These are phyloP conservation scores for Gynandropsis gynandra DNA, from an alignment of 345 rosid species.

Conservation along the genomic window DNA sequence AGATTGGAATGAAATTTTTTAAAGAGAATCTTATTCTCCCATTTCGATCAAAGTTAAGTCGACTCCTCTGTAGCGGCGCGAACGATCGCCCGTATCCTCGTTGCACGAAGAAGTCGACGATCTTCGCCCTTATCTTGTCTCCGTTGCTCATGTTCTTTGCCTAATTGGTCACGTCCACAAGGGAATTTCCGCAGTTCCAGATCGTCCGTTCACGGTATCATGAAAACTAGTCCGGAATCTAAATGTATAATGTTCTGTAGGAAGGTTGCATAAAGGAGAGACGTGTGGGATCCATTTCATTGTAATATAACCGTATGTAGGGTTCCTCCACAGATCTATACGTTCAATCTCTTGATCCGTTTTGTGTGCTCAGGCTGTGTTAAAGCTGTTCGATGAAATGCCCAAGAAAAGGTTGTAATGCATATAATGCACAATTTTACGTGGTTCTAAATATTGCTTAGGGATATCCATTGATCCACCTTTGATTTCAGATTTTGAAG, in stretches of 20 bases:
- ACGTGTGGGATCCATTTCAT: constrained; percentile 44
- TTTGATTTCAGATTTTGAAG: no score
- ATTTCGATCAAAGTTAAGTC: constrained; percentile 20
- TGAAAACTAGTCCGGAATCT: constrained; percentile 35
- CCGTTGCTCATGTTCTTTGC: constrained; percentile 42
- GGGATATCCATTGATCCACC: no score
- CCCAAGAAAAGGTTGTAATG: constrained; percentile 57
- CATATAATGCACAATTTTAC: no score
- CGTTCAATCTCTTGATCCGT: constrained; percentile 65
- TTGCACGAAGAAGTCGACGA: constrained; percentile 60
- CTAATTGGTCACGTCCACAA: constrained; percentile 35
- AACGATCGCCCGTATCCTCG: constrained; percentile 53
- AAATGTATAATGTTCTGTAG: constrained; percentile 54
- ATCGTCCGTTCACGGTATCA: constrained; percentile 47
- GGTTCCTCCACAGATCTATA: constrained; percentile 66
- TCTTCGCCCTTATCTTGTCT: constrained; percentile 51
- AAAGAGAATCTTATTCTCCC: constrained; percentile 59
- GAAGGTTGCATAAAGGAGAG: constrained; percentile 39
- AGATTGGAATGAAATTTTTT: constrained; percentile 74
- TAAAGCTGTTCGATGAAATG: constrained; percentile 86
- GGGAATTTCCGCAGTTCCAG: constrained; percentile 53
- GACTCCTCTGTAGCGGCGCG: constrained; percentile 37
- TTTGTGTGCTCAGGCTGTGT: constrained; percentile 52
- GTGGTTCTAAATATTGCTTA: no score
- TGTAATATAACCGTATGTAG: constrained; percentile 64